phyloP scores from a whole-genome alignment of 495 filamentous ascomycete genomes.

The Neurospora sp. region DNA sequence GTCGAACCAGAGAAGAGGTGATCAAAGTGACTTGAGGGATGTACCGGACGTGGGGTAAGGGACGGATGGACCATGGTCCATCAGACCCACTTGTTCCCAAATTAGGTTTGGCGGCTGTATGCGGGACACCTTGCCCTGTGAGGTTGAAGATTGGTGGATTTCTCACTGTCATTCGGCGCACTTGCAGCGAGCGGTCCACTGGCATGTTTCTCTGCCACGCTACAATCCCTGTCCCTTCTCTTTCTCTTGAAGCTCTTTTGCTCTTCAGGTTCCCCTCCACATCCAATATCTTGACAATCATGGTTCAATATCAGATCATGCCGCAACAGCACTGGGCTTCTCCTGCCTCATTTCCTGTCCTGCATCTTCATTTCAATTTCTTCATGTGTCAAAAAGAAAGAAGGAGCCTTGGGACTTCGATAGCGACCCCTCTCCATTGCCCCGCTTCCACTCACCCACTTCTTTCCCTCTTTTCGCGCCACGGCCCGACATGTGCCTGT shows the following conservation, averaged over 20 bases:
- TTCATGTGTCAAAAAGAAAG: not conserved
- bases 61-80: not conserved
- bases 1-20: not conserved
- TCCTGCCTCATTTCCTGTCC: not conserved
- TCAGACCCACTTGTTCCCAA: not conserved
- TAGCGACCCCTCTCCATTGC: not conserved
- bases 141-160: not conserved
- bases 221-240: not conserved
- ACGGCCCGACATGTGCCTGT: constrained; percentile 13
- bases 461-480: not conserved
- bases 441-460: not conserved
- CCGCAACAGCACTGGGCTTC: not conserved
- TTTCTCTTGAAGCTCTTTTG: not conserved
- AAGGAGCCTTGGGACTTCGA: not conserved
- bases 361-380: not conserved
- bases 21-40: not conserved
- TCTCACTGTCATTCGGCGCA: not conserved
- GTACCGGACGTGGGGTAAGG: constrained; percentile 6
- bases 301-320: not conserved
- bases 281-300: not conserved
- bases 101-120: not conserved
- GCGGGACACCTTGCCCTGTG: not conserved
- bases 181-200: not conserved
- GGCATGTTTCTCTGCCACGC: constrained; percentile 3
- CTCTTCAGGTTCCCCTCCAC: not conserved